phyloP scores from a whole-genome alignment of 2,329 filamentous ascomycete genomes.

The Arthroderma sp. region DNA sequence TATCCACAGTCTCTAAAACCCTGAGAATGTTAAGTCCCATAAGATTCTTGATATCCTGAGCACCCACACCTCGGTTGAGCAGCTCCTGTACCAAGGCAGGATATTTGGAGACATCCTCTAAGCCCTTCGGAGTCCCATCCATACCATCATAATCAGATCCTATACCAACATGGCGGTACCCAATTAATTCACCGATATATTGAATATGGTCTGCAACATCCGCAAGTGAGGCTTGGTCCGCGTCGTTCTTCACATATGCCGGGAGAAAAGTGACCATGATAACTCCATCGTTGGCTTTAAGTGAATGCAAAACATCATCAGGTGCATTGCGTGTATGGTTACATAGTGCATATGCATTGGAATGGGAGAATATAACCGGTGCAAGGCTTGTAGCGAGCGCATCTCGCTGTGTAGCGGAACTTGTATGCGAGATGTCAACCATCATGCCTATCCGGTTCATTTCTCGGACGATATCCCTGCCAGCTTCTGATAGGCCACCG shows the following conservation, averaged over 20 bases:
- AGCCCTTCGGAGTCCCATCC: constrained; percentile 47
- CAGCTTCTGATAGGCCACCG: constrained; percentile 58
- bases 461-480: constrained; percentile 58
- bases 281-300: constrained; percentile 58
- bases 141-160: constrained; percentile 80
- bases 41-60: constrained; percentile 59
- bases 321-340: constrained; percentile 85
- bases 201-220: constrained; percentile 71
- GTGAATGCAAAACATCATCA: constrained; percentile 64
- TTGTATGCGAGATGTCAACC: constrained; percentile 73
- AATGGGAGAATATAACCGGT: constrained; percentile 82
- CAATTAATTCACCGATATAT: constrained; percentile 70
- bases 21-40: constrained; percentile 69
- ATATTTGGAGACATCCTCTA: constrained; percentile 77
- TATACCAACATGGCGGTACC: constrained; percentile 75
- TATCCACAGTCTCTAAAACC: constrained; percentile 71
- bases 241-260: constrained; percentile 58
- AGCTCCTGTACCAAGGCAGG: constrained; percentile 66
- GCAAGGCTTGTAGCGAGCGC: constrained; percentile 66
- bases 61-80: constrained; percentile 57
- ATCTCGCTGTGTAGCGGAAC: constrained; percentile 71
- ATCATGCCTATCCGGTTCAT: constrained; percentile 95
- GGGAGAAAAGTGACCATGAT: constrained; percentile 89
- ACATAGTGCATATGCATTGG: constrained; percentile 65
- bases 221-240: constrained; percentile 55